Conservation (phyloP, 1,284 basidiomycete species). For the Pyrrhoderma lamaoense region DNA sequence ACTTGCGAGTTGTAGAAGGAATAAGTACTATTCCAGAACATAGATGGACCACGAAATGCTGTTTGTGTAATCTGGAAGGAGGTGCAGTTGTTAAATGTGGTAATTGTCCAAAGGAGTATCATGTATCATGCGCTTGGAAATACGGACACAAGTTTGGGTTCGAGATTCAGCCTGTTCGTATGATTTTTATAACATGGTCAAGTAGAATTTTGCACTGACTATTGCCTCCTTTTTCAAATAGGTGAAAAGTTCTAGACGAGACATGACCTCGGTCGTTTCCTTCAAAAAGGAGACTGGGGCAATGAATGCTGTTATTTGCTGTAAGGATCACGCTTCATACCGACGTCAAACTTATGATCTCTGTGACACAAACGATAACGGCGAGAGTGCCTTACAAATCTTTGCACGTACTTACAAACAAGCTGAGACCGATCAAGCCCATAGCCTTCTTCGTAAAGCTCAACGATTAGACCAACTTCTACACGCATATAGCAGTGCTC, state of each 20-base stretch:
- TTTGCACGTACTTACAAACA: conserved; percentile 83
- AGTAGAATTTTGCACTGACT: conserved; percentile 8
- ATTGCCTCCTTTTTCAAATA: conserved; percentile 25
- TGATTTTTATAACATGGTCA: background rate
- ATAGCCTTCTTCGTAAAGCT: conserved; percentile 81
- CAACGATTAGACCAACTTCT: conserved; percentile 69
- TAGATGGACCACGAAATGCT: conserved; percentile 60
- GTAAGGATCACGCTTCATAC: conserved; percentile 70
- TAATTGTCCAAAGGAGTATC: conserved; percentile 77
- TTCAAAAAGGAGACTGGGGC: conserved; percentile 84
- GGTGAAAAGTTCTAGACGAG: conserved; percentile 69
- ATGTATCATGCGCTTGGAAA: conserved; percentile 87
- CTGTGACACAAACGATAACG: conserved; percentile 77
- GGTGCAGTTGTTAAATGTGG: conserved; percentile 82
- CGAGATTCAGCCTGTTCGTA: conserved; percentile 74
- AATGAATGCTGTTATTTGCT: conserved; percentile 77
- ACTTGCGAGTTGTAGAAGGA: conserved; percentile 80
- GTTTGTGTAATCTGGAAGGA: conserved; percentile 55
- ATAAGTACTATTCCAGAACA: conserved; percentile 64
- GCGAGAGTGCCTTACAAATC: conserved; percentile 82
- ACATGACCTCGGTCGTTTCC: conserved; percentile 57
- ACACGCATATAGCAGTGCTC: conserved; percentile 13
- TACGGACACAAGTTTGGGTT: conserved; percentile 82
- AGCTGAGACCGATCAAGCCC: conserved; percentile 59
- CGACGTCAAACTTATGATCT: conserved; percentile 70